Conservation (phyloP, 2,329 filamentous ascomycete genomes). For the Celoporthe dispersa region DNA sequence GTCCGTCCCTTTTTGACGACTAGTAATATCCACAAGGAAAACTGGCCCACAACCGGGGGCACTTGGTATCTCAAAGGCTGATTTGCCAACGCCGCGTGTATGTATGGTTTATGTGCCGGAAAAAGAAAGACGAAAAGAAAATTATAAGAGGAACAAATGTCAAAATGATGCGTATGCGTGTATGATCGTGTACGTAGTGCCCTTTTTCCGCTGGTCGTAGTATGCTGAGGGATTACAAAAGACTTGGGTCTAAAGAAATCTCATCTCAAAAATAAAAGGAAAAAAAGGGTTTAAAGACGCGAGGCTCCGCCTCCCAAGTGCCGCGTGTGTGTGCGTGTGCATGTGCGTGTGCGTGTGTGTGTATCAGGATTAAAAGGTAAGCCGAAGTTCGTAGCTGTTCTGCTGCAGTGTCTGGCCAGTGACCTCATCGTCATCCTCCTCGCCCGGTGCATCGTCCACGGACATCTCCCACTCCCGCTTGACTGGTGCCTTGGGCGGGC, state of each 20-base stretch:
- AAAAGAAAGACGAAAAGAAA: neutral
- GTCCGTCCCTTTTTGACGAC: conserved; percentile 14
- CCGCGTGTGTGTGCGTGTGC: neutral
- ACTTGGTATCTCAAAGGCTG: conserved; percentile 36
- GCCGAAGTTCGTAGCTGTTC: conserved; percentile 49
- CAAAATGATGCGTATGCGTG: conserved; percentile 22
- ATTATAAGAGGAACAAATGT: conserved; percentile 16
- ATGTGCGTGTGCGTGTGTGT: conserved; percentile 14
- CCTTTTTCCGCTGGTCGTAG: conserved; percentile 6
- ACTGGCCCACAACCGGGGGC: conserved; percentile 27
- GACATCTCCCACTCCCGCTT: conserved; percentile 68
- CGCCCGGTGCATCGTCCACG: conserved; percentile 48
- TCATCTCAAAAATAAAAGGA: conserved; percentile 6
- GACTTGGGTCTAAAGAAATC: conserved; percentile 7
- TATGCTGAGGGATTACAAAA: conserved; percentile 24
- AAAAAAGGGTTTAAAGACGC: neutral
- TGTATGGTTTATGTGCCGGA: conserved; percentile 9
- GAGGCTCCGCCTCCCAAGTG: neutral
- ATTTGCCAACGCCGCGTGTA: conserved; percentile 32
- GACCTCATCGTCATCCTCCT: conserved; percentile 42
- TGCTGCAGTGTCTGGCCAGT: conserved; percentile 36
- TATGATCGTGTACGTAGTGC: conserved; percentile 23
- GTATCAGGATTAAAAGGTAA: conserved; percentile 47
- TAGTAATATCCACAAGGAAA: conserved; percentile 22
- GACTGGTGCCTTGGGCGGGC: conserved; percentile 39